These are phyloP conservation scores for Fusarium oxysporum DNA, from an alignment of 2,329 filamentous ascomycete species.

Conservation along the genomic window DNA sequence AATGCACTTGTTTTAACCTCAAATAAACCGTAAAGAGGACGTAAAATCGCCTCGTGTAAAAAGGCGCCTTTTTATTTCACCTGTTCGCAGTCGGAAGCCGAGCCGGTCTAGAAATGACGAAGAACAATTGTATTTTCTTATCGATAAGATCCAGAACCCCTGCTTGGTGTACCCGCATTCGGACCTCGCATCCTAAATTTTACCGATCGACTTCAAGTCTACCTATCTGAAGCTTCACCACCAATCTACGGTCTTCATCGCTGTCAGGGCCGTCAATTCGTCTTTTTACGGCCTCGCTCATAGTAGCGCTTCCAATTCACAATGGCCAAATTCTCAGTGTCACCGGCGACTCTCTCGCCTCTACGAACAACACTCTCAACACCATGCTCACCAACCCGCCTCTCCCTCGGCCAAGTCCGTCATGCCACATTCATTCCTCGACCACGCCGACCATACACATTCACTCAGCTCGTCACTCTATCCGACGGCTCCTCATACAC, in stretches of 20 bases:
- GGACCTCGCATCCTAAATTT: conserved; percentile 45
- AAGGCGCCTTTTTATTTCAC: conserved; percentile 9
- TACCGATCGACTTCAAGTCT: conserved; percentile 38
- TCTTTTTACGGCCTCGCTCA: conserved; percentile 3
- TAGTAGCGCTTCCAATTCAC: neutral
- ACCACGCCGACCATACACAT: conserved; percentile 92
- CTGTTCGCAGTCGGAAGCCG: conserved; percentile 5
- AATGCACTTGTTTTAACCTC: neutral
- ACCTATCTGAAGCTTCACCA: conserved; percentile 21
- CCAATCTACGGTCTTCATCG: conserved; percentile 21
- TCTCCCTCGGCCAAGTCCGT: conserved; percentile 69
- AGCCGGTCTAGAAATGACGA: conserved; percentile 32
- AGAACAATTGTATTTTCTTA: conserved; percentile 39
- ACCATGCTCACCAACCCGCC: conserved; percentile 40
- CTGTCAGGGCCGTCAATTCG: conserved; percentile 26
- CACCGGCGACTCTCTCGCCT: conserved; percentile 47
- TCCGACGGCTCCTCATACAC: conserved; percentile 90
- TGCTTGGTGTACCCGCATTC: conserved; percentile 29
- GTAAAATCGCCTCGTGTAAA: neutral
- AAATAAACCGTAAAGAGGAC: neutral
- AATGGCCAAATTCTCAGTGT: conserved; percentile 48
- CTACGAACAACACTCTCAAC: conserved; percentile 46
- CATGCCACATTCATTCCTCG: conserved; percentile 88
- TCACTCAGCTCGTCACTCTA: conserved; percentile 95
- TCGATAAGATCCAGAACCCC: conserved; percentile 41